A percentile compares a stretch with the other conserved stretches of the same genome.
phyloP scores from a whole-genome alignment of 116 monocot species.

The Papilionanthe hybrid region DNA sequence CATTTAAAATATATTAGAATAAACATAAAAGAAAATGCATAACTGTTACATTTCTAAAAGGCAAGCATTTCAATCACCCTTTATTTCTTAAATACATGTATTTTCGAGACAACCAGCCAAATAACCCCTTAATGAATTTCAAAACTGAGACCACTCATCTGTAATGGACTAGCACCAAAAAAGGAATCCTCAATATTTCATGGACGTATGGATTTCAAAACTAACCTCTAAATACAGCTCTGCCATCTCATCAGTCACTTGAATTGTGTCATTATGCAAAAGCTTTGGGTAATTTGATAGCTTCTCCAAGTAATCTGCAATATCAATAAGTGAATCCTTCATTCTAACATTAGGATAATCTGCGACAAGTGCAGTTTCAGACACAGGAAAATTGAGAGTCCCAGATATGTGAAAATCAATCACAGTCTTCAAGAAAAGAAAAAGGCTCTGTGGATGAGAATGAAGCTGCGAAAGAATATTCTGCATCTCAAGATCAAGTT shows the following conservation, averaged over 20 bases:
- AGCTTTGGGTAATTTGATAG: constrained; percentile 57
- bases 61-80: too few species aligned
- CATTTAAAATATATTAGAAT: too few species aligned
- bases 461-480: constrained; percentile 63
- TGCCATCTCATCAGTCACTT: constrained; percentile 64
- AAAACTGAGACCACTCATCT: not conserved
- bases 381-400: constrained; percentile 51
- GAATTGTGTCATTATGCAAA: constrained; percentile 48
- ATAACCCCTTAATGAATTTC: not conserved
- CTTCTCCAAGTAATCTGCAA: constrained; percentile 51
- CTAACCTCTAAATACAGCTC: constrained; percentile 85
- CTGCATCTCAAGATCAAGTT: constrained; percentile 55
- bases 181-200: not conserved
- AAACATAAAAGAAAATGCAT: too few species aligned
- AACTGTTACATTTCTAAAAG: too few species aligned
- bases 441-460: constrained; percentile 71
- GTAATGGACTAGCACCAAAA: not conserved
- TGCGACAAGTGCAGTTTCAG: constrained; percentile 15
- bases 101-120: too few species aligned
- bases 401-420: constrained; percentile 73
- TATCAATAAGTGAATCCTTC: constrained; percentile 20
- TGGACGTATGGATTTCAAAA: not conserved
- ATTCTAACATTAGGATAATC: constrained; percentile 1
- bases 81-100: too few species aligned
- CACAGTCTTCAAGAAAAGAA: constrained; percentile 84